Conservation (phyloP, 1,139 yeast genomes). For the Sugiyamaella sp. region DNA sequence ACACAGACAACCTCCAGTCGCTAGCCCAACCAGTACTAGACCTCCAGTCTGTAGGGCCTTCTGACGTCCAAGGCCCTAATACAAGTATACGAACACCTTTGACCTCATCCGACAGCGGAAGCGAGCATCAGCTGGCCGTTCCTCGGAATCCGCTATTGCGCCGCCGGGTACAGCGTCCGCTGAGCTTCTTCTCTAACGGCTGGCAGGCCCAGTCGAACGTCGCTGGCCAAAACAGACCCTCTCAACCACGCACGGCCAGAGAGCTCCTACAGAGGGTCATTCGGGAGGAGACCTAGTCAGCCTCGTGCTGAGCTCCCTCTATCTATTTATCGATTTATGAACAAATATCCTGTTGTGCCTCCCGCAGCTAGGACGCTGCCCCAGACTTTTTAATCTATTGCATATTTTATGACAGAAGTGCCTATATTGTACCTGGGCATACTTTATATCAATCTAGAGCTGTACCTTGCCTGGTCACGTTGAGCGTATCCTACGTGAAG, state of each 20-base stretch:
- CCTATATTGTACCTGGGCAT: too few species aligned
- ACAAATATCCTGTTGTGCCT: background rate
- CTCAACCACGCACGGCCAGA: slow-evolving; percentile 5
- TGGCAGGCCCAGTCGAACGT: slow-evolving; percentile 6
- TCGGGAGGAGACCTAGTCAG: slow-evolving; percentile 8
- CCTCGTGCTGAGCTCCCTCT: background rate
- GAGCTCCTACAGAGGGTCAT: slow-evolving; percentile 13
- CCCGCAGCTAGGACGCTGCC: background rate
- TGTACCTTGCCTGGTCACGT: too few species aligned
- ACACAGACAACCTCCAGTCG: background rate
- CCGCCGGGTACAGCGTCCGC: background rate
- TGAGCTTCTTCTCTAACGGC: slow-evolving; percentile 8
- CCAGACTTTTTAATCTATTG: too few species aligned
- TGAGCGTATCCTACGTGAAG: too few species aligned
- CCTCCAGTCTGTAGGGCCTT: background rate
- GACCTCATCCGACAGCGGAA: background rate
- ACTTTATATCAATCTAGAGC: too few species aligned
- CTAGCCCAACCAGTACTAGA: slow-evolving; percentile 10
- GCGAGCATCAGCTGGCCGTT: background rate
- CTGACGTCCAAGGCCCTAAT: background rate
- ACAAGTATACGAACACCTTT: background rate
- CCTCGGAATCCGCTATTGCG: background rate
- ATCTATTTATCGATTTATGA: background rate
- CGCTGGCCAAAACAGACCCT: background rate
- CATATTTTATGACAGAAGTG: too few species aligned